These are phyloP conservation scores for Melastoma malabathricum DNA, from an alignment of 345 rosid species.

Conservation along the genomic window DNA sequence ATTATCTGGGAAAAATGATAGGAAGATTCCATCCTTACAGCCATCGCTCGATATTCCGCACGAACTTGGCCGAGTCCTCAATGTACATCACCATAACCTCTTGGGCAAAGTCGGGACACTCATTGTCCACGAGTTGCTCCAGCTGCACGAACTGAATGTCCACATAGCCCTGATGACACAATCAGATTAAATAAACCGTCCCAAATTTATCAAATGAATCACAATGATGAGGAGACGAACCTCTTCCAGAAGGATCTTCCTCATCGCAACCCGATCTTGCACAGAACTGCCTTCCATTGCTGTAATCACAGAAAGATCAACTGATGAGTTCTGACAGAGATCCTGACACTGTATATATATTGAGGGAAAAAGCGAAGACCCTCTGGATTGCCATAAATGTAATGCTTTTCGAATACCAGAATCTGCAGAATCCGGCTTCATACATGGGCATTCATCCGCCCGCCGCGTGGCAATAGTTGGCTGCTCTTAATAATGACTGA, in stretches of 20 bases:
- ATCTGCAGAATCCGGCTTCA: too few species aligned
- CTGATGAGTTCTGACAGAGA: too few species aligned
- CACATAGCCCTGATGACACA: slow-evolving; percentile 15
- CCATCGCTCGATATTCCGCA: slow-evolving; percentile 7
- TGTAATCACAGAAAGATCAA: too few species aligned
- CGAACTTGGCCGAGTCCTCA: slow-evolving; percentile 8
- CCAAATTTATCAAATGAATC: too few species aligned
- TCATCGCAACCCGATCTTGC: slow-evolving; percentile 8
- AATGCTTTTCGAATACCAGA: too few species aligned
- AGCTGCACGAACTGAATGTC: slow-evolving; percentile 15
- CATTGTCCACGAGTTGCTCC: slow-evolving; percentile 13
- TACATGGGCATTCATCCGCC: too few species aligned
- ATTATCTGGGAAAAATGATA: neutral
- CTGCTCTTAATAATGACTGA: too few species aligned
- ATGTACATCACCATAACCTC: slow-evolving; percentile 14
- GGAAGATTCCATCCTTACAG: slow-evolving; percentile 10
- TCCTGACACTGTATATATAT: too few species aligned
- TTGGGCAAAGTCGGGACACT: slow-evolving; percentile 16
- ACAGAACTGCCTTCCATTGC: slow-evolving; percentile 5
- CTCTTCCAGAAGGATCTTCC: slow-evolving; percentile 17
- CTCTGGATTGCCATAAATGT: too few species aligned
- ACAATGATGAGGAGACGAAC: slow-evolving; percentile 2
- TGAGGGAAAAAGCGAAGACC: too few species aligned
- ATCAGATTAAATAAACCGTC: neutral
- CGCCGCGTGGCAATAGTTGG: too few species aligned